Conservation (phyloP, 1,139 yeast species). For the Saccharomycopsis hybrid region DNA sequence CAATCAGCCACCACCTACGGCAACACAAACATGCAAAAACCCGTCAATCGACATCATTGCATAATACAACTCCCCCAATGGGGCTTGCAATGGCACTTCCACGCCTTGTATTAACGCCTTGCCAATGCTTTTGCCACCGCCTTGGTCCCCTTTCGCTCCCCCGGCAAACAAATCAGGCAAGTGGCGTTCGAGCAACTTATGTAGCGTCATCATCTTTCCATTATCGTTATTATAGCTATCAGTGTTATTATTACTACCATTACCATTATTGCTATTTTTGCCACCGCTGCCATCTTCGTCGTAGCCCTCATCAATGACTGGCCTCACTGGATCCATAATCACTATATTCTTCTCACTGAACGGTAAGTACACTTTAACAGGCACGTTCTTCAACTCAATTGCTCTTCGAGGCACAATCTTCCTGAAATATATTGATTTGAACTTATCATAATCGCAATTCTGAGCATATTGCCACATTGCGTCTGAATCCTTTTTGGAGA, state of each 20-base stretch:
- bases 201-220: conserved; percentile 29
- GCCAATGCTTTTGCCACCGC: conserved; percentile 31
- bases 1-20: background rate
- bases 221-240: background rate
- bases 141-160: conserved; percentile 22
- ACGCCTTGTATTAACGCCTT: conserved; percentile 62
- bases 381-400: conserved; percentile 39
- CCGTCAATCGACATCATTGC: conserved; percentile 64
- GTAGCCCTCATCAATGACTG: conserved; percentile 24
- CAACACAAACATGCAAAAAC: conserved; percentile 51
- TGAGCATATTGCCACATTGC: conserved; percentile 51
- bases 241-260: too few relatives aligned
- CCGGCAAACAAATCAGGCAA: conserved; percentile 35
- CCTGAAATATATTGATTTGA: conserved; percentile 31
- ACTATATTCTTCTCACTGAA: conserved; percentile 36
- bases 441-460: conserved; percentile 27
- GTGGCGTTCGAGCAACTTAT: conserved; percentile 35
- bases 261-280: background rate
- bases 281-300: conserved; percentile 14
- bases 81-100: conserved; percentile 38
- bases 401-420: conserved; percentile 34
- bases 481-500: conserved; percentile 56
- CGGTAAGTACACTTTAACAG: conserved; percentile 53
- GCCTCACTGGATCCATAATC: conserved; percentile 43
- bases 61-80: conserved; percentile 47